phyloP scores from a whole-genome alignment of 2,329 filamentous ascomycete genomes.

The Exophiala xenobiotica region DNA sequence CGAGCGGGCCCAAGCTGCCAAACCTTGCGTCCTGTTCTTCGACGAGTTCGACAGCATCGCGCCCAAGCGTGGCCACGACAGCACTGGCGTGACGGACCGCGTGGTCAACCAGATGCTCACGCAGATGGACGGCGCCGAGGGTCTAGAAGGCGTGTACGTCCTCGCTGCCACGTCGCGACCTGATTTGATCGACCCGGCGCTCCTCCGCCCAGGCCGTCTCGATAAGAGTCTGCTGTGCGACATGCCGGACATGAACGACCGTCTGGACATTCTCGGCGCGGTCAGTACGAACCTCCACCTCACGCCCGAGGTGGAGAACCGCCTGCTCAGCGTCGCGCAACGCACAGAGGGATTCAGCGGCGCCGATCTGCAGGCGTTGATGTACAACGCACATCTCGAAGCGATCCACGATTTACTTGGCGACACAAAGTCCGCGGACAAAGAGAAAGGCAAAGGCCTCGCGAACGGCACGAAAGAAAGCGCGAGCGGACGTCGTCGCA shows the following conservation, averaged over 20 bases:
- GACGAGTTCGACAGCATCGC: constrained; percentile 99
- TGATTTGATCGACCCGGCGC: constrained; percentile 90
- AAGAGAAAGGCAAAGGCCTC: constrained; percentile 28
- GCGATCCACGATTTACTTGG: constrained; percentile 91
- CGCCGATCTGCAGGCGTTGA: constrained; percentile 88
- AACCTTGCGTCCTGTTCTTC: constrained; percentile 94
- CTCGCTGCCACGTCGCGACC: constrained; percentile 90
- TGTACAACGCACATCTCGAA: constrained; percentile 95
- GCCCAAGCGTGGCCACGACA: constrained; percentile 94
- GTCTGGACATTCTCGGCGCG: constrained; percentile 82
- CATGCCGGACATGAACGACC: constrained; percentile 75
- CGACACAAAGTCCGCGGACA: constrained; percentile 42
- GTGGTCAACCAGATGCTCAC: constrained; percentile 98
- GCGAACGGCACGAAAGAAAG: constrained; percentile 31
- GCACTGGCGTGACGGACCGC: constrained; percentile 95
- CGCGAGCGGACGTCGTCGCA: constrained; percentile 37
- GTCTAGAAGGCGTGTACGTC: constrained; percentile 90
- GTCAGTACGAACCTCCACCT: constrained; percentile 80
- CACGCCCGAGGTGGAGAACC: constrained; percentile 62
- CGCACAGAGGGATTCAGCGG: constrained; percentile 88
- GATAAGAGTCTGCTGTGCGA: constrained; percentile 93
- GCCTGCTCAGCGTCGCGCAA: constrained; percentile 70
- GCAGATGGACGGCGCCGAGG: constrained; percentile 98
- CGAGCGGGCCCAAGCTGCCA: constrained; percentile 83
- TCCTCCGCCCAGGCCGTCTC: constrained; percentile 84